A percentile compares a stretch with the other conserved stretches of the same genome.
phyloP scores from a whole-genome alignment of 2,329 filamentous ascomycete species.

The Aschersonia sp. region DNA sequence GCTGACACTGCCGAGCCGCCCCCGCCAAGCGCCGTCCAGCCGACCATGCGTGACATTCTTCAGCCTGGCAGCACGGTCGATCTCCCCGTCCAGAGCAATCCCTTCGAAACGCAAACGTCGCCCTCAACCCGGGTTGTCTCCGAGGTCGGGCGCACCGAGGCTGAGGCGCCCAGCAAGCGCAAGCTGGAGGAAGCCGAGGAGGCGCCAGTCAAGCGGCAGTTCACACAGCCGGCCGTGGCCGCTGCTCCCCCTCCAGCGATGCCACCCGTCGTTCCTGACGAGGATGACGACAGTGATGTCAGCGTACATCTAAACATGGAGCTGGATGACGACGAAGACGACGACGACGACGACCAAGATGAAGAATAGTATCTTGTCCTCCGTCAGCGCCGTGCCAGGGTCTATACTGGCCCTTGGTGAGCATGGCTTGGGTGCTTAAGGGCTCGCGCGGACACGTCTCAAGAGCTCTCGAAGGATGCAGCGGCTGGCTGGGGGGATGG shows the following conservation, averaged over 20 bases:
- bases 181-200: slow-evolving; percentile 23
- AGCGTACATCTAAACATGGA: slow-evolving; percentile 46
- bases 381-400: no score
- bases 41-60: slow-evolving; percentile 3
- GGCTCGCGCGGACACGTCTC: no score
- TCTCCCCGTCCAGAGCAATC: slow-evolving; percentile 18
- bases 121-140: not conserved
- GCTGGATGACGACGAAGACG: slow-evolving; percentile 33
- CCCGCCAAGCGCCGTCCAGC: not conserved
- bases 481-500: no score
- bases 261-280: slow-evolving; percentile 1
- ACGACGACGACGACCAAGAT: slow-evolving; percentile 8
- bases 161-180: slow-evolving; percentile 19
- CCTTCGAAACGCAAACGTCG: slow-evolving; percentile 15
- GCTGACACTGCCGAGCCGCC: no score
- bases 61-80: slow-evolving; percentile 7
- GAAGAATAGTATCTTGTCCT: no score
- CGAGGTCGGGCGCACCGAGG: slow-evolving; percentile 5
- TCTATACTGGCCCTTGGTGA: no score
- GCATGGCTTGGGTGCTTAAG: no score
- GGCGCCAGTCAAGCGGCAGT: slow-evolving; percentile 23
- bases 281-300: slow-evolving; percentile 22
- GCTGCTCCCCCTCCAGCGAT: slow-evolving; percentile 5
- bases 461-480: no score
- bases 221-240: slow-evolving; percentile 12